phyloP scores from a whole-genome alignment of 306 rosid genomes.

The Luffa acutangula region DNA sequence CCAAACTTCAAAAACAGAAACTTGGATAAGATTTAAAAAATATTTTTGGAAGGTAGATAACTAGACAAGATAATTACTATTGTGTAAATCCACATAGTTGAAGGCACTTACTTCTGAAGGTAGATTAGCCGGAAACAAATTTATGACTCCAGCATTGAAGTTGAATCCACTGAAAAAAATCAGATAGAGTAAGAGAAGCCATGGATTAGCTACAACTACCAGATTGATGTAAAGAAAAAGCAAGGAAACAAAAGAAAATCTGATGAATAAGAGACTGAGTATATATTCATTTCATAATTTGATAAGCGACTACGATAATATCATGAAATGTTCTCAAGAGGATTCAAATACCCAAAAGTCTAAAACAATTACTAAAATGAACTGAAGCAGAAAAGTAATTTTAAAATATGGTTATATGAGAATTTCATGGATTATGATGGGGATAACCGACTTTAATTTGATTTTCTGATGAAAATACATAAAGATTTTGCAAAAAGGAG shows the following conservation, averaged over 20 bases:
- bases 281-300: not conserved
- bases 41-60: not conserved
- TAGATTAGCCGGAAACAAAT: slow-evolving; percentile 64
- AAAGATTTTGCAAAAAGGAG: slow-evolving; percentile 1
- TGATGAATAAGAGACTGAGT: not conserved
- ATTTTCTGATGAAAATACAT: not conserved
- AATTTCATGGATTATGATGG: not conserved
- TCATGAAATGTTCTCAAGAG: not conserved
- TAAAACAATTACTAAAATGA: not conserved
- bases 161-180: slow-evolving; percentile 52
- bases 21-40: not conserved
- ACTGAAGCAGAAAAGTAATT: not conserved
- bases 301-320: not conserved
- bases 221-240: not conserved
- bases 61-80: not conserved
- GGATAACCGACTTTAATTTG: not conserved
- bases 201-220: not conserved
- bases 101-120: slow-evolving; percentile 48
- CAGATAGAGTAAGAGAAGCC: not conserved
- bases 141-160: slow-evolving; percentile 64
- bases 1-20: not conserved
- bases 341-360: not conserved
- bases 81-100: not conserved
- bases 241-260: not conserved
- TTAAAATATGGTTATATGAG: not conserved